Conservation (phyloP, 2,329 filamentous ascomycete species). For the Cladosporium sp. region DNA sequence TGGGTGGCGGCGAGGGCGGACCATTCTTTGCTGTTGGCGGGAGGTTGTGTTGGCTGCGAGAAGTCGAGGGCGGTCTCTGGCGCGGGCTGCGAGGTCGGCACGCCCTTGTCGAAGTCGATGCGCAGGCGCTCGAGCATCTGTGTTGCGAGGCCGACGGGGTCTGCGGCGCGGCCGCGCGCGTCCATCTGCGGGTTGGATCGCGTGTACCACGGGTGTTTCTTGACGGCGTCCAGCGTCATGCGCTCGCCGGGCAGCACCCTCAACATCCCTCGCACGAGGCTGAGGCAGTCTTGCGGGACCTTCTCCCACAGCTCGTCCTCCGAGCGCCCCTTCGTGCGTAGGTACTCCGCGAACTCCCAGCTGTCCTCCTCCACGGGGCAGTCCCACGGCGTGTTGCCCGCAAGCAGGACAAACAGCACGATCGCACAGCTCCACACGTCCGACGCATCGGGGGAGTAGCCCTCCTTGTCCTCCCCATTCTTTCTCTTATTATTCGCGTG, state of each 20-base stretch:
- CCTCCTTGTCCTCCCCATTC: conserved; percentile 42
- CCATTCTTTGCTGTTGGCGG: conserved; percentile 26
- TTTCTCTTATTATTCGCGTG: conserved; percentile 41
- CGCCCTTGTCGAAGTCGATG: conserved; percentile 74
- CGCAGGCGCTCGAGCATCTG: conserved; percentile 87
- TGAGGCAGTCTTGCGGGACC: conserved; percentile 67
- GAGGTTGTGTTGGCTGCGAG: conserved; percentile 29
- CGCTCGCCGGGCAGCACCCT: conserved; percentile 66
- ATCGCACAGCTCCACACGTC: conserved; percentile 98
- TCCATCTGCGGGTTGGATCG: conserved; percentile 71
- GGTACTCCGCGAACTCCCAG: conserved; percentile 88
- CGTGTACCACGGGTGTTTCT: conserved; percentile 92
- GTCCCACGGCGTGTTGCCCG: conserved; percentile 97
- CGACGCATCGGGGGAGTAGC: conserved; percentile 71
- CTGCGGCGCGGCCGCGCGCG: conserved; percentile 64
- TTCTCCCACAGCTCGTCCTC: conserved; percentile 84
- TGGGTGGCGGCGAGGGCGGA: conserved; percentile 68
- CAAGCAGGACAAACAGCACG: conserved; percentile 90
- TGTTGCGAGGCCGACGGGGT: conserved; percentile 81
- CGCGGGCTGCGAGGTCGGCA: conserved; percentile 46
- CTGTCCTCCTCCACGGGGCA: conserved; percentile 71
- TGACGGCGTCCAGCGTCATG: conserved; percentile 80
- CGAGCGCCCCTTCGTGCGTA: conserved; percentile 64
- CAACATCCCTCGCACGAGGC: conserved; percentile 89
- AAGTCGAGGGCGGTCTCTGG: conserved; percentile 58